These are phyloP conservation scores for Cladophialophora carrionii DNA, from an alignment of 2,329 filamentous ascomycete species.

Conservation along the genomic window DNA sequence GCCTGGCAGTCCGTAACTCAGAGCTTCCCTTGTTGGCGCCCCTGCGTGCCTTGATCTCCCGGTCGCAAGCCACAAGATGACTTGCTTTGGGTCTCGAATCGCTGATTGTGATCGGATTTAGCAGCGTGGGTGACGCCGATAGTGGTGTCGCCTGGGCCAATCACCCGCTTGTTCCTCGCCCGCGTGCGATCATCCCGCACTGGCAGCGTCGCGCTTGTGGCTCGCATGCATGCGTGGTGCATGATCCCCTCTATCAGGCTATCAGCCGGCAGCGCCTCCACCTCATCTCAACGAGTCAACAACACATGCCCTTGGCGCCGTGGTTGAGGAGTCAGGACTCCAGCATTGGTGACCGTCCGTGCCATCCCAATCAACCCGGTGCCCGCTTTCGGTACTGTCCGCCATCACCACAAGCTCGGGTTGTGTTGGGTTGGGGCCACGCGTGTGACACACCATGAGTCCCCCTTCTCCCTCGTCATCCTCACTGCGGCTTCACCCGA, in stretches of 20 bases:
- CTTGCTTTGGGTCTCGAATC: slow-evolving; percentile 15
- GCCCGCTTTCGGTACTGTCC: slow-evolving; percentile 3
- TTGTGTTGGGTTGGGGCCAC: neutral
- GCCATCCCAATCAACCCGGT: slow-evolving; percentile 3
- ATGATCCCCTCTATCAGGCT: slow-evolving; percentile 16
- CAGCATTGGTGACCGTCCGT: neutral
- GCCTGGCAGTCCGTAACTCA: neutral
- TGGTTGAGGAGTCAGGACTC: slow-evolving; percentile 9
- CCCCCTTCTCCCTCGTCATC: slow-evolving; percentile 10
- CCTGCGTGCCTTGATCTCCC: slow-evolving; percentile 5
- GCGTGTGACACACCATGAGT: slow-evolving; percentile 18
- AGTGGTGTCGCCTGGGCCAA: slow-evolving; percentile 14
- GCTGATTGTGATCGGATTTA: slow-evolving; percentile 17
- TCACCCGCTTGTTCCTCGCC: slow-evolving; percentile 21
- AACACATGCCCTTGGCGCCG: neutral
- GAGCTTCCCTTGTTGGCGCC: neutral
- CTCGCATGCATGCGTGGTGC: neutral
- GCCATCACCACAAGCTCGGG: neutral
- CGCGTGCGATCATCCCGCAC: slow-evolving; percentile 16
- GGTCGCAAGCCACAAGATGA: slow-evolving; percentile 15
- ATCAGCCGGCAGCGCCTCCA: slow-evolving; percentile 10
- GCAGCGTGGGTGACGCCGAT: slow-evolving; percentile 13
- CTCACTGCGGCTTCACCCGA: slow-evolving; percentile 9
- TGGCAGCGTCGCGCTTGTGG: neutral
- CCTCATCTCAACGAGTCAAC: slow-evolving; percentile 9